These are phyloP conservation scores for Corchorus capsularis DNA, from an alignment of 345 rosid genomes.

Conservation along the genomic window DNA sequence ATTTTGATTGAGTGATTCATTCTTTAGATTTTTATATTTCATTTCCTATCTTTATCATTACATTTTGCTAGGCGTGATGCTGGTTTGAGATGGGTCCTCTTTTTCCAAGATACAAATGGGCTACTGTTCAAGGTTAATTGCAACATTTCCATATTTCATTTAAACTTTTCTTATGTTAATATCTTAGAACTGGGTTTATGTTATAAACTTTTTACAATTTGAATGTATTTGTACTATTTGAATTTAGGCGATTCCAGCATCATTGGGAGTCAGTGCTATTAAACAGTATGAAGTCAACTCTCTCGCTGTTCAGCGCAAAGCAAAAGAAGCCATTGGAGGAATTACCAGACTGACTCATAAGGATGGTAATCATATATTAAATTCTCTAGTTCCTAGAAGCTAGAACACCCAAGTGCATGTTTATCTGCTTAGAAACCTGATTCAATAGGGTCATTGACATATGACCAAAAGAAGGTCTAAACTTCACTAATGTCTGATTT, in stretches of 20 bases:
- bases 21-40: not conserved
- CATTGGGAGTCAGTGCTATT: conserved; percentile 88
- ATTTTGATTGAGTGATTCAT: not conserved
- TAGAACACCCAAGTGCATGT: not conserved
- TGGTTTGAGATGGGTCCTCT: conserved; percentile 85
- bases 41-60: not conserved
- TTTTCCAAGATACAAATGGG: conserved; percentile 99
- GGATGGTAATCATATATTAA: conserved; percentile 57
- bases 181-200: conserved; percentile 11
- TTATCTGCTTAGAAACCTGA: not conserved
- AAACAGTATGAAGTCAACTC: conserved; percentile 93
- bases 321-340: conserved; percentile 99
- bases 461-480: not conserved
- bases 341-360: conserved; percentile 82
- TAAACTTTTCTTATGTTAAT: conserved; percentile 9
- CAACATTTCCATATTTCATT: conserved; percentile 1
- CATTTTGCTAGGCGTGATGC: conserved; percentile 67
- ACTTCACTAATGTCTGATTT: not conserved
- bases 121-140: conserved; percentile 85
- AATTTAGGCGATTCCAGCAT: conserved; percentile 86
- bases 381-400: not conserved
- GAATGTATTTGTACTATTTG: conserved; percentile 1
- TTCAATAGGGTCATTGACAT: not conserved
- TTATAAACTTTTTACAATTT: no score
- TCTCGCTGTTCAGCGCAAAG: conserved; percentile 97